These are phyloP conservation scores for Jasminum sambac DNA, from an alignment of 257 asterid genomes.

Conservation along the genomic window DNA sequence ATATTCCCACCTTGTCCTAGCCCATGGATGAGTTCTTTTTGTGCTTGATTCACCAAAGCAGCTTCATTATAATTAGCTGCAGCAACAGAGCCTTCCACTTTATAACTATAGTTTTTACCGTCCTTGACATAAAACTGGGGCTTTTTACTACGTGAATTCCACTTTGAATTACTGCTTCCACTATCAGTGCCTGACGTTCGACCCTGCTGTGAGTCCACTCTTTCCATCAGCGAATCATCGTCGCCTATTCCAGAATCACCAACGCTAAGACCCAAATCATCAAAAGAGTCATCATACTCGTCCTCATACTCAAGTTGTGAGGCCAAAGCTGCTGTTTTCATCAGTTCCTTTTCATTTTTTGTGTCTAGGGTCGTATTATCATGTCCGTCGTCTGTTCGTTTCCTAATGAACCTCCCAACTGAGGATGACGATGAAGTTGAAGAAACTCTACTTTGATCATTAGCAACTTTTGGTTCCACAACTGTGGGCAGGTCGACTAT, in stretches of 20 bases:
- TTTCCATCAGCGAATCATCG: slow-evolving; percentile 42
- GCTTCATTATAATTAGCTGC: slow-evolving; percentile 71
- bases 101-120: slow-evolving; percentile 93
- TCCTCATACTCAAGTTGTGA: slow-evolving; percentile 92
- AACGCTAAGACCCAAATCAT: slow-evolving; percentile 84
- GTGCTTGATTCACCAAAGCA: slow-evolving; percentile 58
- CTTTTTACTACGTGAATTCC: slow-evolving; percentile 66
- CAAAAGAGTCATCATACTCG: slow-evolving; percentile 96
- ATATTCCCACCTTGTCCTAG: slow-evolving; percentile 91
- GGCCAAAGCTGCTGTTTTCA: slow-evolving; percentile 67
- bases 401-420: slow-evolving; percentile 78
- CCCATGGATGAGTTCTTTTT: slow-evolving; percentile 70
- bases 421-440: slow-evolving; percentile 55
- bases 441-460: slow-evolving; percentile 37
- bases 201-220: slow-evolving; percentile 31
- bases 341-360: slow-evolving; percentile 45
- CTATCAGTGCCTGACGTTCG: slow-evolving; percentile 33
- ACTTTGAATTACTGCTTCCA: slow-evolving; percentile 52
- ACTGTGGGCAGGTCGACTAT: slow-evolving; percentile 26
- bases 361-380: slow-evolving; percentile 49
- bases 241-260: slow-evolving; percentile 76
- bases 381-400: slow-evolving; percentile 41
- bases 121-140: slow-evolving; percentile 92
- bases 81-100: slow-evolving; percentile 85
- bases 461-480: slow-evolving; percentile 25